A percentile compares a stretch with the other conserved stretches of the same genome.
These are phyloP conservation scores for Penicillium sp. DNA, from an alignment of 2,329 filamentous ascomycete species.

Conservation along the genomic window DNA sequence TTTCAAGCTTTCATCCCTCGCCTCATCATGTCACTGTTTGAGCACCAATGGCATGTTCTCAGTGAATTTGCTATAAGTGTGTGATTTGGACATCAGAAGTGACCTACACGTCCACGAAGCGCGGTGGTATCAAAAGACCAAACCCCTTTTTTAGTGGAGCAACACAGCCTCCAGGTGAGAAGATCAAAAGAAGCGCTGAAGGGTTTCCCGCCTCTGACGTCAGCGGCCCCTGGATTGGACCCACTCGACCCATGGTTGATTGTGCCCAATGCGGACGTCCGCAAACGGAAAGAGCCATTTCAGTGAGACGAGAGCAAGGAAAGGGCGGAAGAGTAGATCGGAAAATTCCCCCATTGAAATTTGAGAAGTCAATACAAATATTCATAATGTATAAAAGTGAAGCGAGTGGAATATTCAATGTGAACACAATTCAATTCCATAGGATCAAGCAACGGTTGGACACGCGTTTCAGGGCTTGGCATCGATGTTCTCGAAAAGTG, in stretches of 20 bases:
- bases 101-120: neutral
- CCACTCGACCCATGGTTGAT: neutral
- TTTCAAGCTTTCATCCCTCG: no score
- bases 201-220: slow-evolving; percentile 8
- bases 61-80: no score
- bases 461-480: slow-evolving; percentile 10
- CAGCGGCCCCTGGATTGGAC: slow-evolving; percentile 6
- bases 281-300: neutral
- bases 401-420: neutral
- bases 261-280: neutral
- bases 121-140: neutral
- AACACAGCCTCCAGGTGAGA: neutral
- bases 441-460: neutral
- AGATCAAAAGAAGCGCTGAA: neutral
- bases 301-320: neutral
- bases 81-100: neutral
- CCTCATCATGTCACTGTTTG: no score
- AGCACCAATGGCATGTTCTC: neutral
- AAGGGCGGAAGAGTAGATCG: neutral
- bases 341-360: no score
- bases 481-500: neutral
- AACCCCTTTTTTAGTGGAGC: neutral
- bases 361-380: no score
- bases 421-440: slow-evolving; percentile 1
- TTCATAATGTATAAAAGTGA: neutral